Conservation (phyloP, 768 basidiomycete species). For the Sistotremastrum niveocremeum region DNA sequence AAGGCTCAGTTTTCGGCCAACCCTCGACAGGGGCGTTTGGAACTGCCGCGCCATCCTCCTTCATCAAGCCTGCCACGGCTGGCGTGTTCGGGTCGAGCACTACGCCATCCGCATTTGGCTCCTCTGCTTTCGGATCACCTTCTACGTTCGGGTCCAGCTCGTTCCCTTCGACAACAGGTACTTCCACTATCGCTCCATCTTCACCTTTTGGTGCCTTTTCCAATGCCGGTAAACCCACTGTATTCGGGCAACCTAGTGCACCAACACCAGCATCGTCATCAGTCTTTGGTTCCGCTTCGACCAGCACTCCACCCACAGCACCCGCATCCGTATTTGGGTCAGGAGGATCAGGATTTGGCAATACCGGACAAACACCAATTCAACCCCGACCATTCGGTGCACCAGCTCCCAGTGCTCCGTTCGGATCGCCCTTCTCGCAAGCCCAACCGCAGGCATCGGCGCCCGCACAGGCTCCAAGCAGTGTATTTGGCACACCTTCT, state of each 20-base stretch:
- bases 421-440: slow-evolving; percentile 14
- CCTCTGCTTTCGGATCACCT: slow-evolving; percentile 27
- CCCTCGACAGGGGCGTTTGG: slow-evolving; percentile 4
- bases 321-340: slow-evolving; percentile 22
- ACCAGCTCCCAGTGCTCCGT: slow-evolving; percentile 26
- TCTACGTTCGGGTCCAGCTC: slow-evolving; percentile 22
- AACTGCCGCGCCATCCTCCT: slow-evolving; percentile 2
- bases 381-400: slow-evolving; percentile 13
- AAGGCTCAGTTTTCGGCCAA: slow-evolving; percentile 4
- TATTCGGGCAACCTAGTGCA: slow-evolving; percentile 23
- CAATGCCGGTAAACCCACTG: slow-evolving; percentile 13
- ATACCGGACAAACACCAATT: slow-evolving; percentile 17
- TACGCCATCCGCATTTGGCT: slow-evolving; percentile 10
- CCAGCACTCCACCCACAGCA: slow-evolving; percentile 13
- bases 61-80: background rate
- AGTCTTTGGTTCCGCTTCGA: slow-evolving; percentile 13
- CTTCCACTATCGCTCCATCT: slow-evolving; percentile 17
- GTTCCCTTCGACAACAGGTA: slow-evolving; percentile 12
- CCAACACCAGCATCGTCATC: slow-evolving; percentile 16
- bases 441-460: slow-evolving; percentile 17
- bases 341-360: slow-evolving; percentile 10
- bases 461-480: slow-evolving; percentile 14
- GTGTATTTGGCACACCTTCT: slow-evolving; percentile 18
- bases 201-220: slow-evolving; percentile 7
- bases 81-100: background rate